Percentiles rank a stretch among this genome's conserved stretches.
Evolutionary conservation across 2,329 filamentous ascomycete genomes (phyloP).

Genomic region (Phyllachora maydis): DNA sequence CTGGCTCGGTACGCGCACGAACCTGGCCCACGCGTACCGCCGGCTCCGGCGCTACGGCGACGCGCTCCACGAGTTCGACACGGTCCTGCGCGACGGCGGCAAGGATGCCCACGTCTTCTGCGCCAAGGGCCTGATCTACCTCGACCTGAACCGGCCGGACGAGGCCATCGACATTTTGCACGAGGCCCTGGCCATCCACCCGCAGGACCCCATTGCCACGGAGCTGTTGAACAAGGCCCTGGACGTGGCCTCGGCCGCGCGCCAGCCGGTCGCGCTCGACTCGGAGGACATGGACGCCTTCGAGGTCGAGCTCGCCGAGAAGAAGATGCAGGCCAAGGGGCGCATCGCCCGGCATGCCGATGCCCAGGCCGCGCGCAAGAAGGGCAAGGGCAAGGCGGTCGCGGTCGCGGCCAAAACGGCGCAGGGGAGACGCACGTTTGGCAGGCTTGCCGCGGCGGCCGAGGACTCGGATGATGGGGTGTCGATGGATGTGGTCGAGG

Average conservation of each 20-base stretch:
- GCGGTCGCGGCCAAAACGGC: no score
- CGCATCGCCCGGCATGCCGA: slow-evolving; percentile 12
- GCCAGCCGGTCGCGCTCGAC: background rate
- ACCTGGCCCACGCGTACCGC: slow-evolving; percentile 74
- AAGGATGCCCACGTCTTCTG: slow-evolving; percentile 63
- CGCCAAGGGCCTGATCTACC: slow-evolving; percentile 64
- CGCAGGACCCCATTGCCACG: slow-evolving; percentile 64
- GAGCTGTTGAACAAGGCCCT: slow-evolving; percentile 57
- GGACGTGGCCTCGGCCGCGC: slow-evolving; percentile 33
- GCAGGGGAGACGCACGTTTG: no score
- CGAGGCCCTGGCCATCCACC: slow-evolving; percentile 58
- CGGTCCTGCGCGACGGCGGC: slow-evolving; percentile 64
- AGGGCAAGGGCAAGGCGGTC: slow-evolving; percentile 23
- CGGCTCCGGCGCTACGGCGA: slow-evolving; percentile 47
- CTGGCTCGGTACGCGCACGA: slow-evolving; percentile 69
- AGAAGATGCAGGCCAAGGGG: slow-evolving; percentile 22
- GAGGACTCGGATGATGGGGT: no score
- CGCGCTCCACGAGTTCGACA: slow-evolving; percentile 65
- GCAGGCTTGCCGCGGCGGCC: no score
- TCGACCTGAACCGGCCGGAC: slow-evolving; percentile 54
- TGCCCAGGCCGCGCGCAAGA: slow-evolving; percentile 12
- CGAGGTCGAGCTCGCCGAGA: slow-evolving; percentile 27
- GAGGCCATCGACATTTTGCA: slow-evolving; percentile 71
- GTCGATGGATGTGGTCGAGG: no score
- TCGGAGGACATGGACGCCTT: slow-evolving; percentile 18